Evolutionary conservation across 768 basidiomycete genomes (phyloP).

Genomic region (Ramaria sp.): DNA sequence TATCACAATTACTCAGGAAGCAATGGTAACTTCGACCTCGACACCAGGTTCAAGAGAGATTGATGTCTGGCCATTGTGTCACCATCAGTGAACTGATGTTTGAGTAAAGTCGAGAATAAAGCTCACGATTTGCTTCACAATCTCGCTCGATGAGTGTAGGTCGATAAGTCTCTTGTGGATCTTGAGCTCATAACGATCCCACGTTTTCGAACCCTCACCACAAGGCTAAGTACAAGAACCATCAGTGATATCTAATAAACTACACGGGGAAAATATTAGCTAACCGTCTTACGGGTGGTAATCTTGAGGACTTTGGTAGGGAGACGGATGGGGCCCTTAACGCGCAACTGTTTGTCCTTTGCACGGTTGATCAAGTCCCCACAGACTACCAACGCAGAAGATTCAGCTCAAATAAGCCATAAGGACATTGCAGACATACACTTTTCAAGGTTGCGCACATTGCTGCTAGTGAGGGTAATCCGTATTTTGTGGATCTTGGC

Average conservation of each 20-base stretch:
- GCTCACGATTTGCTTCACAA: slow-evolving; percentile 98
- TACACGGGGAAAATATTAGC: slow-evolving; percentile 20
- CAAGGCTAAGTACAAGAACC: slow-evolving; percentile 54
- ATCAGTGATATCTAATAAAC: neutral
- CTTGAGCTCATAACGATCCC: slow-evolving; percentile 99
- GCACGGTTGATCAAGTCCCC: slow-evolving; percentile 94
- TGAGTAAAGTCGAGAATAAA: neutral
- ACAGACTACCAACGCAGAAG: slow-evolving; percentile 54
- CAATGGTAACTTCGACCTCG: slow-evolving; percentile 98
- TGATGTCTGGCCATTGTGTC: slow-evolving; percentile 55
- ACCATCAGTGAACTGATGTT: neutral
- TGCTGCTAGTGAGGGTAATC: slow-evolving; percentile 96
- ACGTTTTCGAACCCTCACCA: slow-evolving; percentile 99
- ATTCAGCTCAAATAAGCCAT: neutral
- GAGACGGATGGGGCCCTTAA: slow-evolving; percentile 97
- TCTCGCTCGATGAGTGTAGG: slow-evolving; percentile 95
- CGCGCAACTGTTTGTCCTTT: slow-evolving; percentile 98
- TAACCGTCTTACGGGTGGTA: slow-evolving; percentile 96
- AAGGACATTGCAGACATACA: slow-evolving; percentile 39
- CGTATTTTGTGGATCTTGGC: slow-evolving; percentile 98
- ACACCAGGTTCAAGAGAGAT: slow-evolving; percentile 99
- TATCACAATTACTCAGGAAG: slow-evolving; percentile 33
- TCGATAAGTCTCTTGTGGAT: slow-evolving; percentile 99
- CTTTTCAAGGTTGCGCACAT: slow-evolving; percentile 97
- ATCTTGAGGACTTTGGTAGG: slow-evolving; percentile 99